phyloP scores from a whole-genome alignment of 192 early-diverging fungal species.

The Coemansia sp. region DNA sequence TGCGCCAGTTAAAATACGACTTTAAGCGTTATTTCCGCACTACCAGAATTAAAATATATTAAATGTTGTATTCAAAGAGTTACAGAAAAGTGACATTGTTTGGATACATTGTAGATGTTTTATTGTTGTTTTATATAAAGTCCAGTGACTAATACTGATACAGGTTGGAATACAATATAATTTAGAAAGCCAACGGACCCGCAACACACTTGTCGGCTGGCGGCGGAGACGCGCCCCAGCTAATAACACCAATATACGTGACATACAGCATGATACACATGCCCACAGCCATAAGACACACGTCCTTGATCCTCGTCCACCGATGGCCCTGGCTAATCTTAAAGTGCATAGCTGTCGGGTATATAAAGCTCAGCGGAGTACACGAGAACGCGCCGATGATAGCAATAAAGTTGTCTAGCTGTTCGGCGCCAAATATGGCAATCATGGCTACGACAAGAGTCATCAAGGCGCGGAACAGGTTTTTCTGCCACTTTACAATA shows the following conservation, averaged over 20 bases:
- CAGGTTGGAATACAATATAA: neutral
- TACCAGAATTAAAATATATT: no score
- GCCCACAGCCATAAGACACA: slow-evolving; percentile 66
- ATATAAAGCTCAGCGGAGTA: slow-evolving; percentile 79
- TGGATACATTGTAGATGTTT: no score
- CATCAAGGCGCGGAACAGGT: slow-evolving; percentile 70
- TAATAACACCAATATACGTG: slow-evolving; percentile 58
- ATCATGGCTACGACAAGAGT: slow-evolving; percentile 68
- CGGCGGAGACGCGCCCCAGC: slow-evolving; percentile 43
- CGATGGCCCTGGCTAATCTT: slow-evolving; percentile 54
- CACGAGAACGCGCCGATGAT: slow-evolving; percentile 83
- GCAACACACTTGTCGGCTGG: slow-evolving; percentile 14
- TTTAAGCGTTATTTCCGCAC: neutral
- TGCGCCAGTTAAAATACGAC: slow-evolving; percentile 43
- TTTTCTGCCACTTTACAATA: slow-evolving; percentile 86
- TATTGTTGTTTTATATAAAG: neutral
- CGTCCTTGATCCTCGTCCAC: slow-evolving; percentile 58
- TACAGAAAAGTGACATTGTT: no score
- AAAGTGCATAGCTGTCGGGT: slow-evolving; percentile 83
- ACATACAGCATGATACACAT: slow-evolving; percentile 76
- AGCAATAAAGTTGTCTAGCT: slow-evolving; percentile 82
- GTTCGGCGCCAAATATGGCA: slow-evolving; percentile 75
- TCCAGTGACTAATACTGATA: no score
- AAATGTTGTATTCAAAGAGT: no score
- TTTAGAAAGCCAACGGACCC: slow-evolving; percentile 1